Evolutionary conservation across 257 asterid species (phyloP).

Genomic region (Salvia rosmarinus): DNA sequence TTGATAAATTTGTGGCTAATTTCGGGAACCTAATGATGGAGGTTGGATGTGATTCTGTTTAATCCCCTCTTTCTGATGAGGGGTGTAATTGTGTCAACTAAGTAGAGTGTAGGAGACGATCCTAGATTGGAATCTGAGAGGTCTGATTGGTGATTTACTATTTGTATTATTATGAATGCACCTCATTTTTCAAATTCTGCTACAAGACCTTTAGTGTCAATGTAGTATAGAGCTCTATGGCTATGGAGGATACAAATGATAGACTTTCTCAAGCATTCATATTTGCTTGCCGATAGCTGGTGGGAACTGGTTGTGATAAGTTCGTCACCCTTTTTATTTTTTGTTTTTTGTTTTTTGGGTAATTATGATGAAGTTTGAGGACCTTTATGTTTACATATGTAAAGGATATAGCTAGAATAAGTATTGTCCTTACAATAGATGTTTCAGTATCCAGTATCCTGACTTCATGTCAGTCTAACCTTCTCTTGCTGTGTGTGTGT

Average conservation of each 20-base stretch:
- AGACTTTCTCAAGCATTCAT: slow-evolving; percentile 14
- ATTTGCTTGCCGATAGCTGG: neutral
- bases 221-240: slow-evolving; percentile 6
- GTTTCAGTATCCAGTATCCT: slow-evolving; percentile 4
- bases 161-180: neutral
- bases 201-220: neutral
- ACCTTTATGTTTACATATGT: neutral
- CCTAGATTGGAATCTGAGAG: neutral
- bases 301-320: neutral
- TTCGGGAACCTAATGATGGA: slow-evolving; percentile 18
- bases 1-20: neutral
- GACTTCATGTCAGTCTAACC: neutral
- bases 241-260: neutral
- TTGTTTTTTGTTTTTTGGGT: neutral
- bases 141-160: slow-evolving; percentile 10
- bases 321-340: neutral
- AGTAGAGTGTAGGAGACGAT: slow-evolving; percentile 9
- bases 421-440: slow-evolving; percentile 1
- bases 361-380: neutral
- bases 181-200: neutral
- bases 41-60: neutral
- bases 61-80: neutral
- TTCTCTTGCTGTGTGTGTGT: neutral
- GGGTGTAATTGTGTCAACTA: neutral
- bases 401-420: neutral